Evolutionary conservation across 177 flowering plant genomes (phyloP).

Genomic region (Vitis hybrid): DNA sequence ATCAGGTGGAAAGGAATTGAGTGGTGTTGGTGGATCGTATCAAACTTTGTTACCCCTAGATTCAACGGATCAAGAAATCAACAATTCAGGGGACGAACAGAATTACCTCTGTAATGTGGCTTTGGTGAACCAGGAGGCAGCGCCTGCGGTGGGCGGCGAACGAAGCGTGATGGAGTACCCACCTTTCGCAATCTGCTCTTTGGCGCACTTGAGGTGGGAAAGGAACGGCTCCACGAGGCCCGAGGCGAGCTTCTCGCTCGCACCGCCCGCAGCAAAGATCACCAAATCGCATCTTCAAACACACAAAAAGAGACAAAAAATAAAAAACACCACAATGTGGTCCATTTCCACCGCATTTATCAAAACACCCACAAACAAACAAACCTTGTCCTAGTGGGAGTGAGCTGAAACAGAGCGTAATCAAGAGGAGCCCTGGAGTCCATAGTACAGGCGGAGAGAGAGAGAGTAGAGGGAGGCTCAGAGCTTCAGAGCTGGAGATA

Average conservation of each 20-base stretch:
- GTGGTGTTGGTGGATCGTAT: neutral
- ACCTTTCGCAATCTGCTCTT: slow-evolving; percentile 83
- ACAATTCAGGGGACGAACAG: neutral
- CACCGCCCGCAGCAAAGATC: slow-evolving; percentile 43
- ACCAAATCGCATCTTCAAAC: slow-evolving; percentile 80
- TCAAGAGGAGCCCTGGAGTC: slow-evolving; percentile 68
- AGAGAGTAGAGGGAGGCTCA: slow-evolving; percentile 10
- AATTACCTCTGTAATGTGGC: slow-evolving; percentile 70
- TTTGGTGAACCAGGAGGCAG: slow-evolving; percentile 79
- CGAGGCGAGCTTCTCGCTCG: slow-evolving; percentile 75
- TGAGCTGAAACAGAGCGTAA: slow-evolving; percentile 78
- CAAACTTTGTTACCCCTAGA: neutral
- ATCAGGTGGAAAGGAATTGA: too few relatives aligned
- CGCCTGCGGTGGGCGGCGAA: slow-evolving; percentile 13
- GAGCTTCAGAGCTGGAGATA: slow-evolving; percentile 1
- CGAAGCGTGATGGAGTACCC: slow-evolving; percentile 81
- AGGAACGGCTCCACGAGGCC: slow-evolving; percentile 78
- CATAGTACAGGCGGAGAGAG: slow-evolving; percentile 34
- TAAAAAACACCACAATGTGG: neutral
- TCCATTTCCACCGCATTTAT: neutral
- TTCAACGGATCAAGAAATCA: neutral
- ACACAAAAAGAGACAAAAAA: neutral
- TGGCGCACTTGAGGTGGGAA: slow-evolving; percentile 59
- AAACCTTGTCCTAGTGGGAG: slow-evolving; percentile 70
- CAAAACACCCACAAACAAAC: neutral